phyloP scores from a whole-genome alignment of 2,329 filamentous ascomycete species.

The Fusarium brevicatenulatum region DNA sequence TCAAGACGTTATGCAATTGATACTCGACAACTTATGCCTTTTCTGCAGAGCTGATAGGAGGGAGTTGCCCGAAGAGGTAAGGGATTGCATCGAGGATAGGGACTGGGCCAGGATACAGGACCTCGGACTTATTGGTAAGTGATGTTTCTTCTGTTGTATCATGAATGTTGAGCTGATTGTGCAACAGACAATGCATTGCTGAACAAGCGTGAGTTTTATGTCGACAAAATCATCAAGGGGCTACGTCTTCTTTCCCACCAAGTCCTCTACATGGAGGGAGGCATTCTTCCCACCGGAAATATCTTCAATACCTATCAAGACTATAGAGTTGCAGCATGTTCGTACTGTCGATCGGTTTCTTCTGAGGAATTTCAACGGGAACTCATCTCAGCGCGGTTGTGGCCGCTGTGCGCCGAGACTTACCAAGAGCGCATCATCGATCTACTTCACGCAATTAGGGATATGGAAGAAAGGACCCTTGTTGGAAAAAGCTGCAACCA shows the following conservation, averaged over 20 bases:
- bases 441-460: slow-evolving; percentile 3
- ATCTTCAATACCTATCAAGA: not conserved
- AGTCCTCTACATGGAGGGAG: slow-evolving; percentile 4
- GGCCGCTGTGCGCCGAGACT: slow-evolving; percentile 2
- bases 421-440: slow-evolving; percentile 8
- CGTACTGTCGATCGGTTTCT: not conserved
- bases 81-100: not conserved
- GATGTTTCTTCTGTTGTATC: too few relatives aligned
- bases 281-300: slow-evolving; percentile 11
- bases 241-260: slow-evolving; percentile 26
- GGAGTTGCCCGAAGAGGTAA: not conserved
- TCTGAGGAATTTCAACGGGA: not conserved
- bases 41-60: not conserved
- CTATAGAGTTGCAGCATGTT: slow-evolving; percentile 18
- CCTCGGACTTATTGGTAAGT: slow-evolving; percentile 11
- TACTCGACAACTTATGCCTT: not conserved
- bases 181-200: slow-evolving; percentile 7
- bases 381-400: slow-evolving; percentile 4
- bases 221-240: slow-evolving; percentile 10
- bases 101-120: slow-evolving; percentile 4
- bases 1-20: not conserved
- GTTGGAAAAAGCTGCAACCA: slow-evolving; percentile 14
- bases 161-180: not conserved
- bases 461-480: not conserved
- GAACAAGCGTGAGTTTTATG: not conserved